Evolutionary conservation across 1,139 yeast genomes (phyloP).

Genomic region (Suhomyces bribrorum): DNA sequence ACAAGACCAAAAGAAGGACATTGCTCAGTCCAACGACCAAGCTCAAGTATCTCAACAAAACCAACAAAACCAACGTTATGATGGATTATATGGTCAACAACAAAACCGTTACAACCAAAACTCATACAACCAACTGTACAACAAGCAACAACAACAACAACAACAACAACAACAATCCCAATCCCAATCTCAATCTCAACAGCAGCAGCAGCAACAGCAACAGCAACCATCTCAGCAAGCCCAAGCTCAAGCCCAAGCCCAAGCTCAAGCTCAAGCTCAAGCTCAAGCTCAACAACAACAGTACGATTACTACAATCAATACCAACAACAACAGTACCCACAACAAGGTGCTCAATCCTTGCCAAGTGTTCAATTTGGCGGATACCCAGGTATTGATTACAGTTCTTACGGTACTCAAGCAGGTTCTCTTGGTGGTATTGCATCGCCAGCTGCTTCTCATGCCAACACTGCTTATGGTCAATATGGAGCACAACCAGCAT

Average conservation of each 20-base stretch:
- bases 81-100: conserved; percentile 18
- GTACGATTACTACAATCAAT: conserved; percentile 39
- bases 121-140: conserved; percentile 14
- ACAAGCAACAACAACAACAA: conserved; percentile 22
- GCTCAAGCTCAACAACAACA: conserved; percentile 25
- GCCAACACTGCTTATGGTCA: conserved; percentile 34
- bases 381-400: conserved; percentile 49
- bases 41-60: conserved; percentile 16
- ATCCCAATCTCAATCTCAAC: conserved; percentile 18
- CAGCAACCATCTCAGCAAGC: conserved; percentile 15
- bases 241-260: conserved; percentile 16
- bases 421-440: conserved; percentile 26
- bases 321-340: conserved; percentile 45
- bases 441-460: conserved; percentile 41
- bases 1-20: conserved; percentile 17
- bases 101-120: conserved; percentile 9
- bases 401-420: conserved; percentile 41
- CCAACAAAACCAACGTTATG: conserved; percentile 19
- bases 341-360: conserved; percentile 41
- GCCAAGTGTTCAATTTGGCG: conserved; percentile 46
- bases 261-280: conserved; percentile 19
- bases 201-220: conserved; percentile 18
- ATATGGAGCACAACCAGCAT: conserved; percentile 21
- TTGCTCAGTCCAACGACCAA: conserved; percentile 11
- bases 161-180: conserved; percentile 15